Evolutionary conservation across 2,329 filamentous ascomycete genomes (phyloP).

Genomic region (Colletotrichum sp.): DNA sequence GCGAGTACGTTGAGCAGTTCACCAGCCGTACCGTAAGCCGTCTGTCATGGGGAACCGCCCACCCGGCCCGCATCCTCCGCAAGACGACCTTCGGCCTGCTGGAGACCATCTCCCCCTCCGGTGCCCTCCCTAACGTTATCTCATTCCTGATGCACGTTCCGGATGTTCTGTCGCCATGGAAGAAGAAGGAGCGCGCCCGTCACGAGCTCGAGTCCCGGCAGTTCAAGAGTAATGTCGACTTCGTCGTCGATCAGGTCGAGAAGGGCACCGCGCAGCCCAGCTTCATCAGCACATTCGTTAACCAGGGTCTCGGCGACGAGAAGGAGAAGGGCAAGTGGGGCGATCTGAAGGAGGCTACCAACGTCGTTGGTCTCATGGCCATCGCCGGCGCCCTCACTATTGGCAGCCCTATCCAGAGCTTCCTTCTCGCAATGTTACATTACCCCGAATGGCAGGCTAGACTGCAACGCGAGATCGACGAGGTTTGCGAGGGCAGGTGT

Average conservation of each 20-base stretch:
- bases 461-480: slow-evolving; percentile 45
- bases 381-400: slow-evolving; percentile 47
- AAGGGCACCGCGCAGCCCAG: slow-evolving; percentile 39
- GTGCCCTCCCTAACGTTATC: slow-evolving; percentile 46
- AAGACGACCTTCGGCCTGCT: slow-evolving; percentile 51
- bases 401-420: slow-evolving; percentile 45
- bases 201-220: slow-evolving; percentile 43
- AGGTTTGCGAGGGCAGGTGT: slow-evolving; percentile 41
- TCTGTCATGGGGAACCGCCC: slow-evolving; percentile 49
- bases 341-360: slow-evolving; percentile 41
- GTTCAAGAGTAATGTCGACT: slow-evolving; percentile 39
- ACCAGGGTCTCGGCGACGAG: slow-evolving; percentile 30
- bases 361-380: slow-evolving; percentile 53
- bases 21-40: slow-evolving; percentile 50
- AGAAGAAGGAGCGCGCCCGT: slow-evolving; percentile 44
- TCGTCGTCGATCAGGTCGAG: slow-evolving; percentile 36
- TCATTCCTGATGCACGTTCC: slow-evolving; percentile 45
- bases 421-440: slow-evolving; percentile 31
- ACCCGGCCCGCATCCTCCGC: slow-evolving; percentile 42
- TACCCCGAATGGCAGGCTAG: slow-evolving; percentile 37
- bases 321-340: slow-evolving; percentile 30
- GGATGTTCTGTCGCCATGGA: slow-evolving; percentile 45
- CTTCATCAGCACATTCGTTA: slow-evolving; percentile 47
- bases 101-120: slow-evolving; percentile 49
- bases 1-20: slow-evolving; percentile 52